These are phyloP conservation scores for Euphorbia schlechtendalii DNA, from an alignment of 441 rosid species.

Conservation along the genomic window DNA sequence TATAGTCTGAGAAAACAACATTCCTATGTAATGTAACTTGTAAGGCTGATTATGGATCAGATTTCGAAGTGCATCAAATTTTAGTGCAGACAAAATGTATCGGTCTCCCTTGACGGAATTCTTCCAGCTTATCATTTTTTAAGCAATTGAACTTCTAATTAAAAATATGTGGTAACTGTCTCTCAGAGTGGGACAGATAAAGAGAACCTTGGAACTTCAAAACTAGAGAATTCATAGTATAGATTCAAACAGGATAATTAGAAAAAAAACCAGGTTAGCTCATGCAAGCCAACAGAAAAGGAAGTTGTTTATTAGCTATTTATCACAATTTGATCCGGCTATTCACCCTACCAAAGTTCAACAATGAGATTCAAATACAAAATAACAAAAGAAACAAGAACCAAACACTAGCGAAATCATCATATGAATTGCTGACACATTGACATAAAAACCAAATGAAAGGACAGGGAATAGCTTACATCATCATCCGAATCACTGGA, in stretches of 20 bases:
- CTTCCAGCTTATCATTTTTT: too few species aligned
- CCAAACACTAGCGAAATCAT: not conserved
- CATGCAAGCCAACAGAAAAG: not conserved
- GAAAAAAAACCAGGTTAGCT: not conserved
- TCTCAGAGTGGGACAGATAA: not conserved
- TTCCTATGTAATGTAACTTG: not conserved
- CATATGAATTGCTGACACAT: not conserved
- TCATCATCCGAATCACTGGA: conserved; percentile 91
- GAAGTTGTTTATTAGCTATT: not conserved
- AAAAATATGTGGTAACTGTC: not conserved
- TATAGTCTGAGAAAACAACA: not conserved
- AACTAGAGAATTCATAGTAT: not conserved
- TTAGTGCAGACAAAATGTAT: not conserved
- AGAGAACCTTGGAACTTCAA: not conserved
- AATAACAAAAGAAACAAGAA: not conserved
- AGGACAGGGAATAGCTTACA: conserved; percentile 13
- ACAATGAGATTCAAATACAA: not conserved
- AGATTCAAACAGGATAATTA: not conserved
- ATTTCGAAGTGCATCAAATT: not conserved
- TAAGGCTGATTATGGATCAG: not conserved
- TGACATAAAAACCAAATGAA: not conserved
- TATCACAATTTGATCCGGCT: not conserved
- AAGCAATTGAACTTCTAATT: not conserved
- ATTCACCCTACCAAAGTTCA: not conserved
- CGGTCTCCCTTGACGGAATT: not conserved